Base-by-base conservation (phyloP, 768 basidiomycete species). In the Leucosporidium scottii region DNA sequence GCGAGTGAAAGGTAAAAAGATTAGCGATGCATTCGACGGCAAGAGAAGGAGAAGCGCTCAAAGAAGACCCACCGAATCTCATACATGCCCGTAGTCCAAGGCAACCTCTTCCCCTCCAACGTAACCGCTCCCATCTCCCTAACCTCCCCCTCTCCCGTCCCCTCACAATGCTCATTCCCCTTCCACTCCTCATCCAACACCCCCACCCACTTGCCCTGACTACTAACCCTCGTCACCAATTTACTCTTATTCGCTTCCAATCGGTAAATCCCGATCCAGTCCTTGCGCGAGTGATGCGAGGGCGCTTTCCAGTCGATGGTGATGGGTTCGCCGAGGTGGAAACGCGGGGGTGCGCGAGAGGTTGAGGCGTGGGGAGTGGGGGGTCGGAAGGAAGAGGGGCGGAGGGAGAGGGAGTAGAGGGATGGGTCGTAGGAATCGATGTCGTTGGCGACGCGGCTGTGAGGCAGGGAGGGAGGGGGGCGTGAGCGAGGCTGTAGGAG, bases 151-250 rank as follows among this genome's bases (percentile, higher is more conserved):
- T 44, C 39, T 15, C 39, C 39, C 2, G 3, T 6, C 39, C 3
- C 15, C 39, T 44, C 39, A 8, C 13, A 8, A 10, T 17, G 15
- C 39, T 44, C 39, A 77, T 94, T 88, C 1, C 92, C 94, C 66
- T 94, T 88, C 90, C 91, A 97, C 77, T 94, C 93, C 70, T 92
- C 88, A 65, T 86, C 84, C 72, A 91, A 87, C 30, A 97, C 87
- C 47, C 93, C 93, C 36, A 88, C 82, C 96, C 96, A 99, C 82
- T 88, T 86, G 36, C 94, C 94, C 74, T 88, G 79, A 2, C 90
- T 90, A 7, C 89, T 86, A 6, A 87, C 87, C 66, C 86, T 85
- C 10, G 96, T 99, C 53, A 98, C 85, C 25, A 87, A 81, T 15
- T 81, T 85, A 20, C 87, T 90, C 75, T 86, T 86, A 78, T 93